These are phyloP conservation scores for Candida ipomoeae DNA, from an alignment of 805 yeast genomes.

Conservation along the genomic window DNA sequence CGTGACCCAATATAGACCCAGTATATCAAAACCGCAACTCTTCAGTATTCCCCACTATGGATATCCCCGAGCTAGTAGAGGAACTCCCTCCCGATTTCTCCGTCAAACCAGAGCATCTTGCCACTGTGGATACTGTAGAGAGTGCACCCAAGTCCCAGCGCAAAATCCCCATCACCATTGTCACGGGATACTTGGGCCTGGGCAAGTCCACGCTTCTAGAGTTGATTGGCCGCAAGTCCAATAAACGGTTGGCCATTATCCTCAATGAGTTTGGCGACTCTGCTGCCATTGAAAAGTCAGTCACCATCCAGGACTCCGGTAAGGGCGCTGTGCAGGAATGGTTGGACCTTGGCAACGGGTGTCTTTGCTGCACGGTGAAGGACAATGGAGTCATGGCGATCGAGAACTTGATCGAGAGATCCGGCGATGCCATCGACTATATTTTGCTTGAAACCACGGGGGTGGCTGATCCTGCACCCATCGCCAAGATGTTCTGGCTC, in stretches of 20 bases:
- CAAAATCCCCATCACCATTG: slow-evolving; percentile 84
- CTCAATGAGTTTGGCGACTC: slow-evolving; percentile 92
- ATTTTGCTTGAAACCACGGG: slow-evolving; percentile 95
- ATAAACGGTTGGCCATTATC: slow-evolving; percentile 78
- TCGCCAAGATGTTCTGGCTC: slow-evolving; percentile 96
- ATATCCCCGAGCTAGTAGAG: slow-evolving; percentile 34
- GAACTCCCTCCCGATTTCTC: slow-evolving; percentile 21
- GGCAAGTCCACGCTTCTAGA: slow-evolving; percentile 89
- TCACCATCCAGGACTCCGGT: slow-evolving; percentile 59
- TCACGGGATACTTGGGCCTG: slow-evolving; percentile 92
- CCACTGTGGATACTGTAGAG: slow-evolving; percentile 4
- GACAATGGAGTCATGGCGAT: slow-evolving; percentile 94
- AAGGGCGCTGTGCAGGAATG: slow-evolving; percentile 73
- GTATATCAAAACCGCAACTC: no score
- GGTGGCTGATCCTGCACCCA: slow-evolving; percentile 95
- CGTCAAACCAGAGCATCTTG: slow-evolving; percentile 14
- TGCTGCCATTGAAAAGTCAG: slow-evolving; percentile 79
- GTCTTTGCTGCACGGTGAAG: slow-evolving; percentile 93
- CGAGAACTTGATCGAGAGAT: slow-evolving; percentile 72
- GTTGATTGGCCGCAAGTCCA: slow-evolving; percentile 64
- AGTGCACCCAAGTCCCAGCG: background rate
- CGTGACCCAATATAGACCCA: no score
- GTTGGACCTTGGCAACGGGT: slow-evolving; percentile 95
- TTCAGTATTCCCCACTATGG: slow-evolving; percentile 9
- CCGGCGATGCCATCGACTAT: slow-evolving; percentile 75